phyloP scores from a whole-genome alignment of 73 alveolate genomes.

The Paramecium caudatum region DNA sequence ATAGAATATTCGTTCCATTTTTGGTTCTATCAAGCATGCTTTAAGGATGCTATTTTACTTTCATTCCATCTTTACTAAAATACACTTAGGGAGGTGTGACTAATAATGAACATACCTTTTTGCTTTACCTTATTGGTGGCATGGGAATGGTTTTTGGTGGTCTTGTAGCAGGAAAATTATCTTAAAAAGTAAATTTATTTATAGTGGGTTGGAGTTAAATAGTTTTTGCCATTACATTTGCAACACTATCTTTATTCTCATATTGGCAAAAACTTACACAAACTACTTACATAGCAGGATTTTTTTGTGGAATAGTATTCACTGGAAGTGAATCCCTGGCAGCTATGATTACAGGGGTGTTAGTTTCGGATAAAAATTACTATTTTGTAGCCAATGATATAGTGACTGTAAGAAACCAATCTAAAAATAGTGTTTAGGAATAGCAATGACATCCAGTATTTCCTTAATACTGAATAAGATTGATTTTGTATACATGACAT shows the following conservation, averaged over 20 bases:
- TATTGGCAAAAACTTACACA: not conserved
- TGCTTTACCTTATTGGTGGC: constrained; percentile 33
- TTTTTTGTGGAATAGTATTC: constrained; percentile 13
- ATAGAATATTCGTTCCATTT: not conserved
- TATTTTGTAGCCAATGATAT: constrained; percentile 56
- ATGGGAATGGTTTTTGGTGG: constrained; percentile 23
- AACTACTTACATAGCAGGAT: not conserved
- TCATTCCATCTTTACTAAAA: constrained; percentile 30
- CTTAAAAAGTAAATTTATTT: constrained; percentile 8
- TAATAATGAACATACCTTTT: constrained; percentile 19
- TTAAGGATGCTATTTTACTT: constrained; percentile 27
- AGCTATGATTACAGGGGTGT: not conserved
- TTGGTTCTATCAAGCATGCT: not conserved
- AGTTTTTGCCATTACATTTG: not conserved
- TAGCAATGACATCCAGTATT: constrained; percentile 7
- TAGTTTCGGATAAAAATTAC: constrained; percentile 29
- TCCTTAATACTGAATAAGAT: not conserved
- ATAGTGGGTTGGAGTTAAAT: constrained; percentile 9
- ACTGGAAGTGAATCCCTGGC: constrained; percentile 19
- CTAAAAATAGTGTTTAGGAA: constrained; percentile 9
- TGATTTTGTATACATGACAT: not conserved
- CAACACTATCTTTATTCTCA: not conserved
- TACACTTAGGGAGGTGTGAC: not conserved
- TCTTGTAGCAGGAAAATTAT: not conserved
- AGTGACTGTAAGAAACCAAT: not conserved